These are phyloP conservation scores for Clarireedia sp. DNA, from an alignment of 2,329 filamentous ascomycete genomes.

Conservation along the genomic window DNA sequence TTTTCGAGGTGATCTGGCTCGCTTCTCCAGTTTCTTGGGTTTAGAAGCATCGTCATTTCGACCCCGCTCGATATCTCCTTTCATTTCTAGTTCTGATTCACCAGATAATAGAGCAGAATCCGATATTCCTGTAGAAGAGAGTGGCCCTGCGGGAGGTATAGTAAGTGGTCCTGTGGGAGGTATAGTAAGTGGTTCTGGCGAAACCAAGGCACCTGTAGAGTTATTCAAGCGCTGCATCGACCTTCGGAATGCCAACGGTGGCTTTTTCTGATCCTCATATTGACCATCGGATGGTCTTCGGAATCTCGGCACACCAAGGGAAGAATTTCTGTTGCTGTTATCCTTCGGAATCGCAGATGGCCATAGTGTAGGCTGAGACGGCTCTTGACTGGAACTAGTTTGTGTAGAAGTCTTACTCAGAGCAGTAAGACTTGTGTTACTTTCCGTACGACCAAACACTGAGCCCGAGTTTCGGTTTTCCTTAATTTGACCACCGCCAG, in stretches of 20 bases:
- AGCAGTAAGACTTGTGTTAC: constrained; percentile 39
- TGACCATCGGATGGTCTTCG: constrained; percentile 45
- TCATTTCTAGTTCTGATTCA: constrained; percentile 40
- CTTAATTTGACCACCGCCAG: constrained; percentile 50
- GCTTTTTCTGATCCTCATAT: constrained; percentile 45
- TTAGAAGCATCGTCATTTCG: constrained; percentile 18
- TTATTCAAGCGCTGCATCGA: constrained; percentile 45
- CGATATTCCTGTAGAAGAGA: constrained; percentile 47
- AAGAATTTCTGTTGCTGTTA: constrained; percentile 12
- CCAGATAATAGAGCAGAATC: constrained; percentile 51
- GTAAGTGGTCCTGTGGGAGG: constrained; percentile 36
- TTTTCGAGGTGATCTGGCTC: constrained; percentile 44
- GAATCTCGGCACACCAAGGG: constrained; percentile 13
- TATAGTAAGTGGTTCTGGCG: constrained; percentile 48
- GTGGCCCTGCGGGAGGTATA: constrained; percentile 32
- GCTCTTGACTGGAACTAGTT: constrained; percentile 28
- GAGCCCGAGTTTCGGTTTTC: constrained; percentile 50
- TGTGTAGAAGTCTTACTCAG: constrained; percentile 34
- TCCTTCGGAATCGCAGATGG: constrained; percentile 45
- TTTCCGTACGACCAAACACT: constrained; percentile 42
- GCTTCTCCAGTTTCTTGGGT: constrained; percentile 49
- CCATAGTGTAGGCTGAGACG: constrained; percentile 40
- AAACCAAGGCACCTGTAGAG: constrained; percentile 37
- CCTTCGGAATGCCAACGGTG: constrained; percentile 46
- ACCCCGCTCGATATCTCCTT: constrained; percentile 31